Evolutionary conservation across 148 eudicot genomes (phyloP).

Genomic region (Persicaria tinctoria): DNA sequence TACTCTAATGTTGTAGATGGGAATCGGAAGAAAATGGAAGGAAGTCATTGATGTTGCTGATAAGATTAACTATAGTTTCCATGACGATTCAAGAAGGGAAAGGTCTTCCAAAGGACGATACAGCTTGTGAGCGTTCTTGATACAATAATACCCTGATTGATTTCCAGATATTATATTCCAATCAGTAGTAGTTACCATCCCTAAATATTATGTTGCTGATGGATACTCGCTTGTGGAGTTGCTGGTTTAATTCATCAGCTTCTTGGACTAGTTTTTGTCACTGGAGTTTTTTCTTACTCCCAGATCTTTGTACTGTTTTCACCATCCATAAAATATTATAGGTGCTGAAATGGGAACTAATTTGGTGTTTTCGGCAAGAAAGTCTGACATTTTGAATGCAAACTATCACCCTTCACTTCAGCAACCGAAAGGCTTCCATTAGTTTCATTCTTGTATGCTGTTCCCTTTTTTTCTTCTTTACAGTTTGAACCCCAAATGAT

Average conservation of each 20-base stretch:
- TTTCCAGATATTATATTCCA: background rate
- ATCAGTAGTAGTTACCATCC: background rate
- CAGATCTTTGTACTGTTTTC: background rate
- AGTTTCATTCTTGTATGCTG: background rate
- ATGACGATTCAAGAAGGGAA: constrained; percentile 54
- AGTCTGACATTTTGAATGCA: background rate
- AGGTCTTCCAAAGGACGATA: constrained; percentile 44
- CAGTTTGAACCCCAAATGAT: background rate
- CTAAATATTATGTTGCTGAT: background rate
- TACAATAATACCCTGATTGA: background rate
- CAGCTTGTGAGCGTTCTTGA: constrained; percentile 29
- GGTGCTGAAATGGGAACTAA: background rate
- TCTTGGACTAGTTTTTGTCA: background rate
- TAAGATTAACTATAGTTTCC: constrained; percentile 55
- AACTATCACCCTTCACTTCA: background rate
- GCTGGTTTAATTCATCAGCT: background rate
- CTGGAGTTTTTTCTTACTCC: background rate
- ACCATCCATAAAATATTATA: background rate
- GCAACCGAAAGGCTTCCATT: too few relatives aligned
- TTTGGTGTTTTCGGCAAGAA: background rate
- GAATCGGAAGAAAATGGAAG: constrained; percentile 94
- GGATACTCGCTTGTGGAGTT: background rate
- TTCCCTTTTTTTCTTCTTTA: background rate
- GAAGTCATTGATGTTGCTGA: constrained; percentile 56
- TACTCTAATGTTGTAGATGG: constrained; percentile 35